Evolutionary conservation across 1,284 basidiomycete species (phyloP).

Genomic region (Moesziomyces antarcticus): DNA sequence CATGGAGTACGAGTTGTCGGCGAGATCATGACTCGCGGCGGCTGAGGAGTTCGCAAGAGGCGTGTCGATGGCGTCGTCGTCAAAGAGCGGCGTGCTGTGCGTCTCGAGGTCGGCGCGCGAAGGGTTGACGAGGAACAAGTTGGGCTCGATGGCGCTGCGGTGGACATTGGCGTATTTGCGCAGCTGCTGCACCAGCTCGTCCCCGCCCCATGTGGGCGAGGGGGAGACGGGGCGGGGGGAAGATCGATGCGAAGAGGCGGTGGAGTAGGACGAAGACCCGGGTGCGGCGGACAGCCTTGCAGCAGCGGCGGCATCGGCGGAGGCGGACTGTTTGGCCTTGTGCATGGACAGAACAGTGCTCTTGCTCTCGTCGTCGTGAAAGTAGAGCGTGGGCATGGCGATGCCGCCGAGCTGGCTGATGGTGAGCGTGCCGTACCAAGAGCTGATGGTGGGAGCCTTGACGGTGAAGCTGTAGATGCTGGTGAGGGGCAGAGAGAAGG

Average conservation of each 20-base stretch:
- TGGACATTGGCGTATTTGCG: slow-evolving; percentile 77
- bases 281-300: slow-evolving; percentile 8
- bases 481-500: slow-evolving; percentile 89
- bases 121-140: slow-evolving; percentile 90
- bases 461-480: slow-evolving; percentile 90
- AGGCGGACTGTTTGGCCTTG: slow-evolving; percentile 20
- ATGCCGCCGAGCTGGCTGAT: slow-evolving; percentile 89
- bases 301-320: slow-evolving; percentile 17
- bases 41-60: slow-evolving; percentile 19
- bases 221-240: slow-evolving; percentile 27
- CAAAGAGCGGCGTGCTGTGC: slow-evolving; percentile 71
- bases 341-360: slow-evolving; percentile 51
- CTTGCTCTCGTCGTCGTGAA: slow-evolving; percentile 84
- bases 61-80: slow-evolving; percentile 67
- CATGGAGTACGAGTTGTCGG: slow-evolving; percentile 46
- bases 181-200: slow-evolving; percentile 72
- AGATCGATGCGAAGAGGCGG: slow-evolving; percentile 5
- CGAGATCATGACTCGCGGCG: slow-evolving; percentile 30
- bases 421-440: slow-evolving; percentile 79
- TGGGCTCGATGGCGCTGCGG: slow-evolving; percentile 80
- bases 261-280: slow-evolving; percentile 5
- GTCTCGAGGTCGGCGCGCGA: slow-evolving; percentile 87
- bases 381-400: slow-evolving; percentile 88
- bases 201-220: slow-evolving; percentile 69
- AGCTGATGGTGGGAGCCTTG: slow-evolving; percentile 71